Evolutionary conservation across 441 rosid genomes (phyloP), one percentile per base, ranked within the genome.

Genomic region (Gossypium laxum): DNA sequence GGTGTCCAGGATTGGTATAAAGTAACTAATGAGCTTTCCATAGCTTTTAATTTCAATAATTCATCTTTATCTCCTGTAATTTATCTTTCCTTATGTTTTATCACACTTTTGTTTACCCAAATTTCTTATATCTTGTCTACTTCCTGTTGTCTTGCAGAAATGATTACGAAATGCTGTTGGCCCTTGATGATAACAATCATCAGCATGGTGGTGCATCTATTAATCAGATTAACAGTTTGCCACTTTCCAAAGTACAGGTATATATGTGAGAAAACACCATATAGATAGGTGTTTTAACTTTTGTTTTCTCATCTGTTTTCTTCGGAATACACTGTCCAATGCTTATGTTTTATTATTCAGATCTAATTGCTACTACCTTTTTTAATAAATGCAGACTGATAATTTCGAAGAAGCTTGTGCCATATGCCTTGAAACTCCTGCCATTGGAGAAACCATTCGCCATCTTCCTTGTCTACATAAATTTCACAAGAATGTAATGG

Each of bases 401-500:
- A 85, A 85, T 41, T 83, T 77, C 62, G 89, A 85, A 72, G 97
- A 91, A 76, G 81, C 83, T 17, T 93, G 98, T 70, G 93, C 90
- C 11, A 78, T 93, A 55, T 93, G 96, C 81, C 88, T 93, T 60
- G 98, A 93, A 47, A 77, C 83, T 32, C 98, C 97, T 0, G 69
- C 80, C 38, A 58, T 76, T 60, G 96, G 98, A 77, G 97, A 91
- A 62, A 83, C 87, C 15, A 86, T 91, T 56, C 96, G 96, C 14
- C 97, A 93, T 78, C 98, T 93, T 48, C 97, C 97, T 70, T 93
- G 98, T 87, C 79, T 93, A 34, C 98, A 93, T 84, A 93, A 93
- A 77, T 93, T 93, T 81, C 98, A 93, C 79, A 90, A 93, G 82
- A 89, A 82, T 70, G 98, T 93, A 79, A 54, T 51, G 69, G 11